phyloP scores from a whole-genome alignment of 2,329 filamentous ascomycete genomes.

The Alternaria postmessia region DNA sequence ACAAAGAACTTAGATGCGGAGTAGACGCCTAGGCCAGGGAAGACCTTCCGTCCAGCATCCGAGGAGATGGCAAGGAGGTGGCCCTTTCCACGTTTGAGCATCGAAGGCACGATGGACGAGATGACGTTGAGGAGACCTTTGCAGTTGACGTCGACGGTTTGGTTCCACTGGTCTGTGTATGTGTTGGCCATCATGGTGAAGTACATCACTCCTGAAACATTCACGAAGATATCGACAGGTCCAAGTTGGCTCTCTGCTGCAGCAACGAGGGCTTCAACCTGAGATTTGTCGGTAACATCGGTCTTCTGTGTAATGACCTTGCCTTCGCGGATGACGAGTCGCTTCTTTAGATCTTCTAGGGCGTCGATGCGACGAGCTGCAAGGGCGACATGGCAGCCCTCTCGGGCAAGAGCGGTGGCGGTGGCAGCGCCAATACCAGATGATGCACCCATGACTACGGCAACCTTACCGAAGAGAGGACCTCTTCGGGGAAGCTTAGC shows the following conservation, averaged over 20 bases:
- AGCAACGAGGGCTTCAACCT: constrained; percentile 72
- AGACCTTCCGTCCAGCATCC: constrained; percentile 81
- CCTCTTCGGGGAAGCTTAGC: constrained; percentile 60
- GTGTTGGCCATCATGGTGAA: constrained; percentile 86
- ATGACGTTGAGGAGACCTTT: constrained; percentile 80
- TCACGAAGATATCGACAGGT: constrained; percentile 79
- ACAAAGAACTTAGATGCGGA: constrained; percentile 87
- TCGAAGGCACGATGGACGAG: constrained; percentile 72
- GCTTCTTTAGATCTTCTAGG: constrained; percentile 71
- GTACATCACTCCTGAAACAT: constrained; percentile 86
- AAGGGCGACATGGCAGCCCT: constrained; percentile 76
- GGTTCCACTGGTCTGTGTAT: constrained; percentile 78
- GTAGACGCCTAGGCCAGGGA: constrained; percentile 82
- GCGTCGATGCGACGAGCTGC: constrained; percentile 75
- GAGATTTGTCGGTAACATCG: constrained; percentile 72
- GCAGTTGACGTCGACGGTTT: constrained; percentile 85
- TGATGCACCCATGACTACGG: constrained; percentile 79
- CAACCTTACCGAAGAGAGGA: constrained; percentile 72
- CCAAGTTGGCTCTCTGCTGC: constrained; percentile 70
- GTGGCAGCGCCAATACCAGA: constrained; percentile 82
- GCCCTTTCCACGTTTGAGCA: constrained; percentile 73
- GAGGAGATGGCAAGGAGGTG: constrained; percentile 85
- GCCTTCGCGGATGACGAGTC: constrained; percentile 64
- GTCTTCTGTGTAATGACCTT: constrained; percentile 75
- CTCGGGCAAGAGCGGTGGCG: constrained; percentile 70